A percentile compares a stretch with the other conserved stretches of the same genome.
These are phyloP conservation scores for Calonectria pseudoturangicola DNA, from an alignment of 2,329 filamentous ascomycete species.

Conservation along the genomic window DNA sequence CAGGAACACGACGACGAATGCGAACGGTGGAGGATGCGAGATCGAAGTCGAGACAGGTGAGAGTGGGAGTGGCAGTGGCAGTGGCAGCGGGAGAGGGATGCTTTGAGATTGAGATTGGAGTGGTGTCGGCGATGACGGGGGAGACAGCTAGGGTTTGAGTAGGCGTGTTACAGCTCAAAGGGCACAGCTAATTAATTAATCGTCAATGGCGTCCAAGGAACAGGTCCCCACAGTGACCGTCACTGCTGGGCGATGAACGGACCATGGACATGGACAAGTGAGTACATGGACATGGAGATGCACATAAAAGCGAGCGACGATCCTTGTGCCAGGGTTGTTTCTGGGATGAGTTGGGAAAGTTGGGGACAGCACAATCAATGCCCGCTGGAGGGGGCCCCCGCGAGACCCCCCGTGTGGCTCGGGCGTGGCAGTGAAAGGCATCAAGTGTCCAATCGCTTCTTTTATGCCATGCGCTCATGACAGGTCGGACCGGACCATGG, in stretches of 20 bases:
- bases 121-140: slow-evolving; percentile 19
- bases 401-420: slow-evolving; percentile 21
- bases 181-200: slow-evolving; percentile 19
- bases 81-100: neutral
- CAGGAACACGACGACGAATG: neutral
- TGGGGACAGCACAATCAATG: no score
- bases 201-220: slow-evolving; percentile 22
- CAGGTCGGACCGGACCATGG: neutral
- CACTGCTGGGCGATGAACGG: neutral
- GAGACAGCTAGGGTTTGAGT: slow-evolving; percentile 14
- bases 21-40: neutral
- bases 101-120: slow-evolving; percentile 15
- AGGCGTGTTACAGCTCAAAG: slow-evolving; percentile 23
- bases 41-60: neutral
- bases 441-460: slow-evolving; percentile 1
- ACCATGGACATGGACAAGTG: neutral
- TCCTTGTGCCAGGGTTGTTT: slow-evolving; percentile 6
- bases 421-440: slow-evolving; percentile 15
- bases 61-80: no score
- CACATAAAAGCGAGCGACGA: neutral
- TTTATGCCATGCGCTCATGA: neutral
- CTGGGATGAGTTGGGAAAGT: no score
- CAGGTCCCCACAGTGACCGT: slow-evolving; percentile 9
- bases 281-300: neutral
- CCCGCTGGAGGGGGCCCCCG: no score